A percentile compares a stretch with the other conserved stretches of the same genome.
Conservation (phyloP, 441 rosid genomes). For the Sinapis alba region DNA sequence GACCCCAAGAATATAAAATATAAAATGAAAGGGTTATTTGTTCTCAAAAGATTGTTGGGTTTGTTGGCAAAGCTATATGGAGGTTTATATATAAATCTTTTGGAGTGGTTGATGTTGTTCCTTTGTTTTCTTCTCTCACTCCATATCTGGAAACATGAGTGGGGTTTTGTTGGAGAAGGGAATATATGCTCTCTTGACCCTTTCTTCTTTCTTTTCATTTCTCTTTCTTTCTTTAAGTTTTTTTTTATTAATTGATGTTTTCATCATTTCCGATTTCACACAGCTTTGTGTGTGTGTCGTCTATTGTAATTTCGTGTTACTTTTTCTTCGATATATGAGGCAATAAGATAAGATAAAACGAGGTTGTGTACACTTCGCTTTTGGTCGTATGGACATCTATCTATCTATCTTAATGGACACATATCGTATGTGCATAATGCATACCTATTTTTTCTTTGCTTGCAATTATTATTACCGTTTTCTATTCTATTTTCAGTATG, state of each 20-base stretch:
- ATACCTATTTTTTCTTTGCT: neutral
- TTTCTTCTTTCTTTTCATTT: constrained; percentile 49
- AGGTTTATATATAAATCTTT: constrained; percentile 35
- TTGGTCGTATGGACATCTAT: constrained; percentile 28
- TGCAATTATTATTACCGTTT: constrained; percentile 28
- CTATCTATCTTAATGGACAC: constrained; percentile 27
- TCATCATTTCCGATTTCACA: constrained; percentile 36
- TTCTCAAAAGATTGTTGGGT: constrained; percentile 39
- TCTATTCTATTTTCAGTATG: neutral
- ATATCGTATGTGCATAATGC: constrained; percentile 3
- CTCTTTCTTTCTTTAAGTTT: constrained; percentile 19
- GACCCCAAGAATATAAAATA: constrained; percentile 2
- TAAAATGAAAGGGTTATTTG: constrained; percentile 5
- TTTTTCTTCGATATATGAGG: constrained; percentile 59
- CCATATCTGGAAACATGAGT: constrained; percentile 90
- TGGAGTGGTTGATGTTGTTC: constrained; percentile 40
- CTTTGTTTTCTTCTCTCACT: constrained; percentile 53
- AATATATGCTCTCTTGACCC: constrained; percentile 89
- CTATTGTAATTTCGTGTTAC: constrained; percentile 26
- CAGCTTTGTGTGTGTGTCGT: constrained; percentile 4
- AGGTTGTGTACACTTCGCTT: constrained; percentile 25
- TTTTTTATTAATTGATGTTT: neutral
- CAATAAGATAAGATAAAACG: constrained; percentile 51
- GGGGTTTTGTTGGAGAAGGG: constrained; percentile 73
- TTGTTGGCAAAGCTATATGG: constrained; percentile 37